Evolutionary conservation across 331 rosid species (phyloP).

Genomic region (Acacia concinna): DNA sequence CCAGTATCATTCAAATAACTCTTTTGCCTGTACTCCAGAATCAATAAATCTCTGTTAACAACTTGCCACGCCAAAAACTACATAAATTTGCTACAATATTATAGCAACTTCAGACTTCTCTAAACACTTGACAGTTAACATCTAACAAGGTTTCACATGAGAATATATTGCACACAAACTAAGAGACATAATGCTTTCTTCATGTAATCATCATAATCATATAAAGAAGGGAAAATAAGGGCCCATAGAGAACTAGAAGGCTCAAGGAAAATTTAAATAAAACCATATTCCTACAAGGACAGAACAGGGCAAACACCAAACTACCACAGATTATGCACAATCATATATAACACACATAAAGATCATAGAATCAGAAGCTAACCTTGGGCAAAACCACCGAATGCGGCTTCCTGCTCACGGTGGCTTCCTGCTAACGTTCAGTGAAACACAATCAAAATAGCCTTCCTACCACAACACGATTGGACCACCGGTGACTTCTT

Average conservation of each 20-base stretch:
- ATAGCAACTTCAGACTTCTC: constrained; percentile 5
- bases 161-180: background rate
- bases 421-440: too few relatives aligned
- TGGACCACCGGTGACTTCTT: too few relatives aligned
- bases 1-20: background rate
- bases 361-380: too few relatives aligned
- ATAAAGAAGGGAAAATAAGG: background rate
- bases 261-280: background rate
- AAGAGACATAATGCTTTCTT: background rate
- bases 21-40: background rate
- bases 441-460: too few relatives aligned
- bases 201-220: too few relatives aligned
- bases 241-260: background rate
- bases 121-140: background rate
- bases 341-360: too few relatives aligned
- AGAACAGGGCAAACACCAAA: too few relatives aligned
- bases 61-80: background rate
- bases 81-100: background rate
- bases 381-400: too few relatives aligned
- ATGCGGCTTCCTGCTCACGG: too few relatives aligned
- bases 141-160: background rate
- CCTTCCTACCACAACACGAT: too few relatives aligned
- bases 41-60: background rate
- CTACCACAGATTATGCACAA: too few relatives aligned
- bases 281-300: background rate